Evolutionary conservation across 768 basidiomycete genomes (phyloP), one percentile per base, ranked within the genome.

Genomic region (Hydnomerulius pinastri): DNA sequence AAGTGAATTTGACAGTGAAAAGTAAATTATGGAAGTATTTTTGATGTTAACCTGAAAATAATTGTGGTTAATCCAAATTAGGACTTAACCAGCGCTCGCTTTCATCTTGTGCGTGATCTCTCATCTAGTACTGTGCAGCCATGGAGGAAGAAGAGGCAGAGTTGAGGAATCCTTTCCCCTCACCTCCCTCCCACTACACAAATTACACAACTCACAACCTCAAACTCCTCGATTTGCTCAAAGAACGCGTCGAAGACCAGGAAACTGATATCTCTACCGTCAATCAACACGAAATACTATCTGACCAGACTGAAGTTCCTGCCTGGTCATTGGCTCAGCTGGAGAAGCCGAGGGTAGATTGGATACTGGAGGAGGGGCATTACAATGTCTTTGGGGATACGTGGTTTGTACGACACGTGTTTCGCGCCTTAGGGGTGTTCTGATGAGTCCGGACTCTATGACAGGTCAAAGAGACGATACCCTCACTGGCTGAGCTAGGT

Each of bases 351-450:
- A 80, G 91, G 38, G 84, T 89, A 12, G 92, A 94, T 61, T 94
- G 92, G 92, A 88, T 96, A 44, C 75, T 90, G 1, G 89, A 93
- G 57, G 90, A 91, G 53, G 86, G 87, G 1, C 75, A 82, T 54
- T 96, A 92, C 65, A 79, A 80, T 45, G 86, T 86, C 13, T 96
- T 87, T 69, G 92, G 90, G n/a, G 90, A 94, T 65, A 78, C 78
- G 60, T 96, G 90, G 89, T 87, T 87, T 81, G 90, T 93, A 73
- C 69, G 89, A 66, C 59, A 17, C 10, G 36, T 43, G 28, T 58
- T 41, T 56, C 24, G 42, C 46, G 27, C 27, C 39, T 37, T 36
- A 35, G 56, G 37, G 58, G 54, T 46, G 45, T 44, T 47, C 56
- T 57, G 15, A 64, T 59, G 13, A 28, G n/a, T 23, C 8, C 17